phyloP scores from a whole-genome alignment of 2,329 filamentous ascomycete species.

The Penicillium frequentans region DNA sequence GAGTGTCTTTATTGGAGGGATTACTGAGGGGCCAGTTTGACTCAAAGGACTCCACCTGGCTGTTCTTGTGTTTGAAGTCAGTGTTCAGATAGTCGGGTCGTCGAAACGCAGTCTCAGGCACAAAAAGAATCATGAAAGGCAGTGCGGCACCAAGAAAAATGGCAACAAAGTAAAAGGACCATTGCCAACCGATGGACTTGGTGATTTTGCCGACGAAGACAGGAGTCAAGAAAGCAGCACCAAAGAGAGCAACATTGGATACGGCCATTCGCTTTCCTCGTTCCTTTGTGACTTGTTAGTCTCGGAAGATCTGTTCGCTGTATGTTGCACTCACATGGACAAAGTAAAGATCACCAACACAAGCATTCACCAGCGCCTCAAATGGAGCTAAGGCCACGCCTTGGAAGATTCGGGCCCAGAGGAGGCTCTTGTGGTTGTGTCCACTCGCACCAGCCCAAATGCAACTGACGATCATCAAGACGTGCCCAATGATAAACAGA shows the following conservation, averaged over 20 bases:
- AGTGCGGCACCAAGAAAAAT: conserved; percentile 76
- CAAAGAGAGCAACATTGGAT: conserved; percentile 68
- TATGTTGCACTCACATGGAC: conserved; percentile 64
- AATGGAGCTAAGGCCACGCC: conserved; percentile 85
- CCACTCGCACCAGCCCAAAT: conserved; percentile 74
- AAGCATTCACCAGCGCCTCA: conserved; percentile 84
- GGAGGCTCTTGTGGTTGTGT: conserved; percentile 67
- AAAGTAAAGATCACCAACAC: conserved; percentile 85
- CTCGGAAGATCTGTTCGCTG: neutral
- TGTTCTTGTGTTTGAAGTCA: conserved; percentile 55
- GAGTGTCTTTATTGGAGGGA: conserved; percentile 11
- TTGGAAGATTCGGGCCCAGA: conserved; percentile 80
- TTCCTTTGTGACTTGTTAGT: conserved; percentile 47
- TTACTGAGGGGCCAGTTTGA: conserved; percentile 6
- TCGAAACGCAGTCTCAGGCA: conserved; percentile 79
- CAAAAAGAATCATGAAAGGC: conserved; percentile 72
- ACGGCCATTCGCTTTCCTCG: conserved; percentile 86
- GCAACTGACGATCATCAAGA: conserved; percentile 71
- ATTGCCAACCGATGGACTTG: conserved; percentile 71
- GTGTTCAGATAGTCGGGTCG: conserved; percentile 68
- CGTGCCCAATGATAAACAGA: conserved; percentile 74
- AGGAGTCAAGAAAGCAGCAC: conserved; percentile 74
- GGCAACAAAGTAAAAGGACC: conserved; percentile 84
- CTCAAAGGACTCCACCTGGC: conserved; percentile 16
- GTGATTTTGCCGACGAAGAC: conserved; percentile 91